Evolutionary conservation across 106 monocot species (phyloP).

Genomic region (Platanthera guangdongensis): DNA sequence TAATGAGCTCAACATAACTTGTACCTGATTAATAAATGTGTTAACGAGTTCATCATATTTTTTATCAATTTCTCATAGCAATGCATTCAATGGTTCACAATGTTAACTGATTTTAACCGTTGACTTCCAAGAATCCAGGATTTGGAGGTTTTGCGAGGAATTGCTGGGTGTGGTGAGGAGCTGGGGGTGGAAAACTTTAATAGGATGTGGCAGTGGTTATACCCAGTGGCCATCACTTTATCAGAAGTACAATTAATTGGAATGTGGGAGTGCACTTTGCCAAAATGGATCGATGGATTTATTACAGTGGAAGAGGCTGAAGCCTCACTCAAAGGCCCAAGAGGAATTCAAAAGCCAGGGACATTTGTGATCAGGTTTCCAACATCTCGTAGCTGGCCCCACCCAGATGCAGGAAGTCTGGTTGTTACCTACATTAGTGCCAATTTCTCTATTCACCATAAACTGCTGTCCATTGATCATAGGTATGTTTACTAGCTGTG

Average conservation of each 20-base stretch:
- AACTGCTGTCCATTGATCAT: constrained; percentile 50
- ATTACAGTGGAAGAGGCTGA: constrained; percentile 85
- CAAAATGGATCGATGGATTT: constrained; percentile 89
- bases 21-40: too few relatives aligned
- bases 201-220: constrained; percentile 84
- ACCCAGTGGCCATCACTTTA: constrained; percentile 73
- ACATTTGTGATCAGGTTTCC: constrained; percentile 91
- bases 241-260: constrained; percentile 38
- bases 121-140: constrained; percentile 36
- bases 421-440: constrained; percentile 76
- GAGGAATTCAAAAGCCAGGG: constrained; percentile 48
- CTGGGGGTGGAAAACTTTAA: constrained; percentile 56
- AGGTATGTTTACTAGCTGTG: constrained; percentile 29
- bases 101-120: background rate
- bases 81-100: background rate
- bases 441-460: constrained; percentile 60
- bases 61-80: too few relatives aligned
- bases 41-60: too few relatives aligned
- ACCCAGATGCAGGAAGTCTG: constrained; percentile 90
- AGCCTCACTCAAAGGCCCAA: constrained; percentile 37
- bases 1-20: too few relatives aligned
- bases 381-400: constrained; percentile 94
- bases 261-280: constrained; percentile 58
- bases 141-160: constrained; percentile 62
- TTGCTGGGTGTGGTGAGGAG: constrained; percentile 75